Conservation (phyloP, 345 rosid genomes). For the Eucalyptus brandiana region DNA sequence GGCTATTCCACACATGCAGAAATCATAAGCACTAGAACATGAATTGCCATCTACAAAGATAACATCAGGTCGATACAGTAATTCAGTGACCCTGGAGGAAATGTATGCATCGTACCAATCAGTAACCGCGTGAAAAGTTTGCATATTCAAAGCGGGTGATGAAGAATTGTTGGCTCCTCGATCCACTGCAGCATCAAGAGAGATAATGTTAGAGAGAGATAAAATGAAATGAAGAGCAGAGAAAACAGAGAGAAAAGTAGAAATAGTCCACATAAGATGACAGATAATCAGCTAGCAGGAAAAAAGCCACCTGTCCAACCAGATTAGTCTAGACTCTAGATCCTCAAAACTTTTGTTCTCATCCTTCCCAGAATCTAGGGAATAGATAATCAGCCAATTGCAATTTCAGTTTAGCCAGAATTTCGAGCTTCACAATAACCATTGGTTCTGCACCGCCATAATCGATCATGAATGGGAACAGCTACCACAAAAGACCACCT, state of each 20-base stretch:
- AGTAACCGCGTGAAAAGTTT: conserved; percentile 71
- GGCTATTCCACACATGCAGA: neutral
- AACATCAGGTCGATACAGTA: conserved; percentile 66
- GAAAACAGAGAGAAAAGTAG: neutral
- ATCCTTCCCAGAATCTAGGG: neutral
- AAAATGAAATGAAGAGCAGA: neutral
- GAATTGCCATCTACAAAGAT: conserved; percentile 54
- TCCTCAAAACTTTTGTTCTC: neutral
- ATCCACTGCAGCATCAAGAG: conserved; percentile 48
- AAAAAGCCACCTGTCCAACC: neutral
- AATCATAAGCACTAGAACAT: neutral
- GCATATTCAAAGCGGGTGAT: conserved; percentile 76
- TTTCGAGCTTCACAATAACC: neutral
- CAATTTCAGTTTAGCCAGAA: neutral
- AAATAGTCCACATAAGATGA: neutral
- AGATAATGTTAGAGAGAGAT: too few species aligned
- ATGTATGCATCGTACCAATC: conserved; percentile 91
- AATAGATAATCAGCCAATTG: neutral
- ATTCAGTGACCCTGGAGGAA: conserved; percentile 67
- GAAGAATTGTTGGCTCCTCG: conserved; percentile 67
- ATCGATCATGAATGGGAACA: neutral
- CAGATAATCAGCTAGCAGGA: neutral
- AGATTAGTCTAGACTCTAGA: neutral
- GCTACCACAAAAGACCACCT: neutral
- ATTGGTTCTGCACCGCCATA: neutral